Evolutionary conservation across 805 yeast genomes (phyloP), one percentile per base, ranked within the genome.

Genomic region (Zygosaccharomyces siamensis): DNA sequence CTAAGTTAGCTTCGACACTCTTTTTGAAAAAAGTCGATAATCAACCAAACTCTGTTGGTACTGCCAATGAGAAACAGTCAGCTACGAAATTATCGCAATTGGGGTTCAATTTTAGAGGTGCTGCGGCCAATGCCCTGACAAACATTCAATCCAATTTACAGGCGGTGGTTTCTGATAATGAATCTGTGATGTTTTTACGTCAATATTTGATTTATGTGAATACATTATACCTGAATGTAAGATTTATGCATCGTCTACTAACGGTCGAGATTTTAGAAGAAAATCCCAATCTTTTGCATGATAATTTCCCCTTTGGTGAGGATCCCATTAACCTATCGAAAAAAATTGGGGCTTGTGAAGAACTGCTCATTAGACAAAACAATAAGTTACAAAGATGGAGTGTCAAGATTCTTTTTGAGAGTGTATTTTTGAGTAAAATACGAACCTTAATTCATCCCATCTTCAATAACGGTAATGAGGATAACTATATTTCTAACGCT

Each of bases 201-300:
- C 78, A 77, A 12, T 89, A 80, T 60, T 68, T 89, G 36, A 70
- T 86, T 1, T 78, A 84, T 50, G 70, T 89, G 50, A 90, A 92
- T 66, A 83, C 95, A 1, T 71, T 89, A 4, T 80, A 84, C 8
- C 68, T 83, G 38, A 81, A 86, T 21, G 74, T 77, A 20, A 73
- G 71, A 6, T 86, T 87, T 59, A 72, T 86, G 30, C 63, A 68
- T 10, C 79, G 77, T 49, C 66, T 87, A 33, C 55, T 81, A 7
- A 68, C 57, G 3, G 52, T 54, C 12, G 70, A 69, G 47, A 52
- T 70, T 11, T 40, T 70, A 12, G 57, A 56, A 16, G 68, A 68
- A 38, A 64, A 64, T 38, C 56, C 62, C 4, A 60, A 46, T n/a
- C 45, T 67, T n/a, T 30, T 73, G 20, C 51, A 51, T 3, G 67